These are phyloP conservation scores for Schizopora paradoxa DNA, from an alignment of 1,284 basidiomycete species.

Conservation along the genomic window DNA sequence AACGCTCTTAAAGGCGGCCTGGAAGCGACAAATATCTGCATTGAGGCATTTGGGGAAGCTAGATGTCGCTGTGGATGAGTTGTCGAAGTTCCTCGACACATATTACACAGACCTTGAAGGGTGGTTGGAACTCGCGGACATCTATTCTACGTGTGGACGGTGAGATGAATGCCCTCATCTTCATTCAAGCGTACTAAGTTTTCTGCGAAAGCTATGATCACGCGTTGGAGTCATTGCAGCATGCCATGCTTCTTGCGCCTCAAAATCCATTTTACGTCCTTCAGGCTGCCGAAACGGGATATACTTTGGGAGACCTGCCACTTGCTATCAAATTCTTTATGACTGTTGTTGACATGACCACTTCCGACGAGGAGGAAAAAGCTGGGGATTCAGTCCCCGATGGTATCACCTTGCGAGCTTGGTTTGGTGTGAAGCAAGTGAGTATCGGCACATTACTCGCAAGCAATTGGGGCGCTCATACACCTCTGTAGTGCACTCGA, in stretches of 20 bases:
- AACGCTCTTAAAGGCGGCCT: constrained; percentile 51
- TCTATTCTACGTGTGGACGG: constrained; percentile 78
- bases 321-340: constrained; percentile 83
- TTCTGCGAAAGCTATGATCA: constrained; percentile 46
- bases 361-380: constrained; percentile 59
- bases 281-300: constrained; percentile 83
- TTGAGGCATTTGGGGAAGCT: constrained; percentile 54
- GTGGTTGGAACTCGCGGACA: constrained; percentile 91
- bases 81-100: constrained; percentile 82
- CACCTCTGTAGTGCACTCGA: constrained; percentile 46
- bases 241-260: constrained; percentile 76
- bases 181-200: background rate
- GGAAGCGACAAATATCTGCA: constrained; percentile 82
- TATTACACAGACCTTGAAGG: constrained; percentile 91
- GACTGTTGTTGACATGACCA: constrained; percentile 77
- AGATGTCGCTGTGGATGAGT: constrained; percentile 66
- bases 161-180: constrained; percentile 33
- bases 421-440: constrained; percentile 85
- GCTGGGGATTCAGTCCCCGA: constrained; percentile 38
- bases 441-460: constrained; percentile 27
- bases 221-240: constrained; percentile 72
- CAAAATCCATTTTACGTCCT: constrained; percentile 83
- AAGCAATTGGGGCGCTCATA: constrained; percentile 3
- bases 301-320: constrained; percentile 69
- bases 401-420: constrained; percentile 64